These are phyloP conservation scores for Dittrichia graveolens DNA, from an alignment of 129 eudicot genomes.

Conservation along the genomic window DNA sequence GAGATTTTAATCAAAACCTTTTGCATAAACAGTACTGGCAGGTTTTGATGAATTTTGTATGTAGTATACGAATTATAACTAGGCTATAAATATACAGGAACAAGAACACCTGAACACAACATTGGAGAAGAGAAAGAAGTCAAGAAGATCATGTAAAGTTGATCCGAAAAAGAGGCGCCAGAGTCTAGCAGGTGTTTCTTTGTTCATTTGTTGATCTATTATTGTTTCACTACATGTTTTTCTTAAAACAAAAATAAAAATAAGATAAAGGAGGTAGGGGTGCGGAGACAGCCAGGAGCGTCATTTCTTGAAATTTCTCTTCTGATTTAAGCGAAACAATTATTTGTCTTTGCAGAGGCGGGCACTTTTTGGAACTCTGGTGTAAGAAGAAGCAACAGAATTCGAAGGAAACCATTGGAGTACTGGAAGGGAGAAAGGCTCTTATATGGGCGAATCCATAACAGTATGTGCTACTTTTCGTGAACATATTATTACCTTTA, in stretches of 20 bases:
- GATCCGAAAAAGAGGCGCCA: constrained; percentile 44
- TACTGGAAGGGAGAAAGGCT: constrained; percentile 92
- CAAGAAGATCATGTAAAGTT: constrained; percentile 32
- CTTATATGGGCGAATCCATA: constrained; percentile 68
- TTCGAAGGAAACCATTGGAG: constrained; percentile 75
- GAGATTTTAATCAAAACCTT: neutral
- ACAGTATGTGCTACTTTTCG: constrained; percentile 48
- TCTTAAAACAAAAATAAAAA: neutral
- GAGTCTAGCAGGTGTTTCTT: constrained; percentile 59
- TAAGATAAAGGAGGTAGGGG: too few species aligned
- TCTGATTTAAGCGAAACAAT: too few species aligned
- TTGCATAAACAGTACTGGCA: neutral
- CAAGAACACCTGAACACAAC: constrained; percentile 32
- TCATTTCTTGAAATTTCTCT: too few species aligned
- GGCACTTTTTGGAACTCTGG: constrained; percentile 70
- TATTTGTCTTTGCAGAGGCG: constrained; percentile 41
- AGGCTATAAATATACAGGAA: neutral
- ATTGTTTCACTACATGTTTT: neutral
- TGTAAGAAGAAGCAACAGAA: constrained; percentile 79
- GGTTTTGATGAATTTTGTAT: neutral
- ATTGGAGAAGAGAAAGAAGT: constrained; percentile 30
- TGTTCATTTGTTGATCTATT: constrained; percentile 11
- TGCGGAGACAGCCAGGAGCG: too few species aligned
- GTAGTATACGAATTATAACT: neutral
- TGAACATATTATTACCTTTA: neutral